Evolutionary conservation across 1,284 basidiomycete genomes (phyloP), one percentile per base, ranked within the genome.

Genomic region (Sporisorium graminicola): DNA sequence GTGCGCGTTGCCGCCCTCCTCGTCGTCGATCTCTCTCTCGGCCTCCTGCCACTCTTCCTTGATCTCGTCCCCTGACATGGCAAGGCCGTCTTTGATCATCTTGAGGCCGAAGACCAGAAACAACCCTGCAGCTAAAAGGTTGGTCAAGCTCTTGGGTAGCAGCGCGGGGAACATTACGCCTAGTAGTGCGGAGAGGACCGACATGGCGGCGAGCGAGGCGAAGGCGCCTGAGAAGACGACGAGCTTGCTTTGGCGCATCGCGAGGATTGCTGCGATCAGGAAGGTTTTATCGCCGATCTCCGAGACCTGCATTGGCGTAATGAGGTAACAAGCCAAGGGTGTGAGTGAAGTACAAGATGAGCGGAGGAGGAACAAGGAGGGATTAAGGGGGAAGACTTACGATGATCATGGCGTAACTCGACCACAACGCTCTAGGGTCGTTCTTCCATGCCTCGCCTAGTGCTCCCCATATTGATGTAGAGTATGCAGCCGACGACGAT

Each of bases 241-340:
- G 50, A 92, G 82, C 14, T 94, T 91, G 0, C 94, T 91, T 84
- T 98, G 94, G 3, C 95, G 92, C 91, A 97, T 96, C 10, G 96
- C 94, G 78, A 99, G 92, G 80, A 99, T 95, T 64, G 96, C 97
- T 24, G 96, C 89, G 52, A 98, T 98, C 68, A 99, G 91, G 86
- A 99, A 99, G 0, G 96, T 99, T 87, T 98, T 98, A 91, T 99
- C 97, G 51, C 96, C 95, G 74, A 87, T 85, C 70, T 88, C 87
- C 16, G 86, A 86, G 40, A 87, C 83, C 81, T 82, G 58, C 27
- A 1, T 22, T 26, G 3, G 9, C 6, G 12, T 8, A 44, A 12
- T 3, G 43, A 44, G 20, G n/a, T 31, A 31, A 31, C 31, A 31
- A 31, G 24, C 3, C 40, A 35, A 6, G 16, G 47, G 26, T 22